phyloP scores from a whole-genome alignment of 106 monocot species.

The Dioscorea dumetorum region DNA sequence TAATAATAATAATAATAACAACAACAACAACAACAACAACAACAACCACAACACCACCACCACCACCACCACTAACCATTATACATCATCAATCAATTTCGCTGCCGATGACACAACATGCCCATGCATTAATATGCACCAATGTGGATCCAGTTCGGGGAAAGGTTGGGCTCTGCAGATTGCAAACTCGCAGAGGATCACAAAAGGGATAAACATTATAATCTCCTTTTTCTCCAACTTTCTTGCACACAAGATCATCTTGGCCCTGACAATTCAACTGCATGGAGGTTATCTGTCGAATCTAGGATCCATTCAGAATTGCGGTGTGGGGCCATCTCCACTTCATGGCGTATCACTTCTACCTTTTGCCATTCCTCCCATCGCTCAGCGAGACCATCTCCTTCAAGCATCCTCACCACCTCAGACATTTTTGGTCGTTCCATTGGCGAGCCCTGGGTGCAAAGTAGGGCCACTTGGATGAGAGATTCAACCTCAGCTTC shows the following conservation, averaged over 20 bases:
- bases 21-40: neutral
- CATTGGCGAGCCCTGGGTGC: slow-evolving; percentile 63
- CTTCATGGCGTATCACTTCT: slow-evolving; percentile 50
- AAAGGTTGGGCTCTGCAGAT: neutral
- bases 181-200: neutral
- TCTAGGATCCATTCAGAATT: slow-evolving; percentile 55
- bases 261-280: slow-evolving; percentile 61
- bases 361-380: slow-evolving; percentile 91
- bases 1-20: neutral
- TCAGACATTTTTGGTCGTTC: slow-evolving; percentile 89
- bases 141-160: neutral
- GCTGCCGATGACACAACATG: slow-evolving; percentile 14
- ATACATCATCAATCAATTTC: slow-evolving; percentile 6
- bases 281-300: slow-evolving; percentile 56
- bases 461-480: slow-evolving; percentile 82
- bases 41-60: neutral
- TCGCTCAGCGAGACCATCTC: slow-evolving; percentile 77
- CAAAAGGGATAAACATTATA: neutral
- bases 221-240: neutral
- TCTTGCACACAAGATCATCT: slow-evolving; percentile 21
- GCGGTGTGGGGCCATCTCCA: slow-evolving; percentile 30
- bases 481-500: slow-evolving; percentile 76
- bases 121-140: slow-evolving; percentile 7
- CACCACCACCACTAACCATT: neutral
- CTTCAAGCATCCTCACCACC: slow-evolving; percentile 91